phyloP scores from a whole-genome alignment of 2,329 filamentous ascomycete genomes.

The Leptographium flavum region DNA sequence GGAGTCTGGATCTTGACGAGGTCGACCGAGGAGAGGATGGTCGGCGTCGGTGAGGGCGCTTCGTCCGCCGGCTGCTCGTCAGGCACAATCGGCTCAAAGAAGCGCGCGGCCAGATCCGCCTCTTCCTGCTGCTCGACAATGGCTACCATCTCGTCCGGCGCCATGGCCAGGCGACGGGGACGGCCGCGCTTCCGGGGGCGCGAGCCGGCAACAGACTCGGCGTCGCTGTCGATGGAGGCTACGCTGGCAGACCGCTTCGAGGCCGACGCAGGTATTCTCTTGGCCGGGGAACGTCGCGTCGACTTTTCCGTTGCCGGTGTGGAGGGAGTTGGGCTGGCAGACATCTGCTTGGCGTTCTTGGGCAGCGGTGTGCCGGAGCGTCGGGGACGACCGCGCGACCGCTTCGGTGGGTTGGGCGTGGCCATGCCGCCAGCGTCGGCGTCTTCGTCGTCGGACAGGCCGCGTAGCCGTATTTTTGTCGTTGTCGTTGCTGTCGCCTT shows the following conservation, averaged over 20 bases:
- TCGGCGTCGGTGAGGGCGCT: background rate
- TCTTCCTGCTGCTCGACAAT: slow-evolving; percentile 10
- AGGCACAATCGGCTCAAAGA: background rate
- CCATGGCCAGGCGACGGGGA: slow-evolving; percentile 15
- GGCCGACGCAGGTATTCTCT: background rate
- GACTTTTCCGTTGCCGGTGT: slow-evolving; percentile 1
- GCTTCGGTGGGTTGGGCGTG: slow-evolving; percentile 23
- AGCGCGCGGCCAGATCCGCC: background rate
- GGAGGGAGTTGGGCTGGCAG: background rate
- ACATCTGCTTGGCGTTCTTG: background rate
- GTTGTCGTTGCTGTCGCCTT: slow-evolving; percentile 28
- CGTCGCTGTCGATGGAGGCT: slow-evolving; percentile 1
- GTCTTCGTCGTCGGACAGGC: slow-evolving; percentile 27
- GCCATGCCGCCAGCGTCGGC: slow-evolving; percentile 25
- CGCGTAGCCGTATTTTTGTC: slow-evolving; percentile 29
- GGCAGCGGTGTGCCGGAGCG: slow-evolving; percentile 38
- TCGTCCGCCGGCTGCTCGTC: background rate
- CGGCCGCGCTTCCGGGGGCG: slow-evolving; percentile 18
- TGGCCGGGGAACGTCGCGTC: slow-evolving; percentile 13
- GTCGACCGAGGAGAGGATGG: slow-evolving; percentile 4
- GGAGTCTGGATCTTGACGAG: slow-evolving; percentile 1
- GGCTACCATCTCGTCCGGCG: slow-evolving; percentile 14
- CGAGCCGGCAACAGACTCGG: slow-evolving; percentile 7
- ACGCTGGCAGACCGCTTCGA: background rate
- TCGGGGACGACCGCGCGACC: slow-evolving; percentile 21